Evolutionary conservation across 1,284 basidiomycete genomes (phyloP).

Genomic region (Ceratobasidium sp.): DNA sequence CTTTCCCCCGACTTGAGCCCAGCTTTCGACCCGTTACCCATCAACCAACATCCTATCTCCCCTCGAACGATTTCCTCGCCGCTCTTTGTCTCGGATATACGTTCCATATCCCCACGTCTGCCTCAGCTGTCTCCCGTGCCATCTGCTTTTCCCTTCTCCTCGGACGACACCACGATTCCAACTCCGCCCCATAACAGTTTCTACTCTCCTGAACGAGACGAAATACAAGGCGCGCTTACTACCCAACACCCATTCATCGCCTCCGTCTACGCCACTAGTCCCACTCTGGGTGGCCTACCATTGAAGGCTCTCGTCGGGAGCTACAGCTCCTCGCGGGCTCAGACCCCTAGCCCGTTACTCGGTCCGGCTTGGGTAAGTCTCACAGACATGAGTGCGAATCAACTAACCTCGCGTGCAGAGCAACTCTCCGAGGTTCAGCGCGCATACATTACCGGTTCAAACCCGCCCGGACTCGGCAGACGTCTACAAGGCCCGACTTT

Average conservation of each 20-base stretch:
- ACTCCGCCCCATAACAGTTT: constrained; percentile 11
- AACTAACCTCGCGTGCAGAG: not conserved
- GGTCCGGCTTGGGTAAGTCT: constrained; percentile 11
- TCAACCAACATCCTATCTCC: not conserved
- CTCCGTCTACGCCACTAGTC: constrained; percentile 20
- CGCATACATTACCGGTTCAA: not conserved
- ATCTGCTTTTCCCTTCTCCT: not conserved
- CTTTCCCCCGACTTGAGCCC: constrained; percentile 1
- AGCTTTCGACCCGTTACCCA: not conserved
- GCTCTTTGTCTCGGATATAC: constrained; percentile 12
- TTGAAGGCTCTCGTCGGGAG: constrained; percentile 2
- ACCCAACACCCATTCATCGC: constrained; percentile 12
- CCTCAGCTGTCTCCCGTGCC: not conserved
- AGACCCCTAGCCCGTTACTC: not conserved
- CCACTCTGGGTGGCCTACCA: constrained; percentile 1
- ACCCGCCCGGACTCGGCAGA: constrained; percentile 13
- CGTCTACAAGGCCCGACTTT: constrained; percentile 36
- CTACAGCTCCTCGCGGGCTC: constrained; percentile 3
- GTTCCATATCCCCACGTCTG: not conserved
- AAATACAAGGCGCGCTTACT: not conserved
- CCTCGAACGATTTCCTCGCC: not conserved
- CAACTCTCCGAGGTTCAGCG: not conserved
- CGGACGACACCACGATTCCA: constrained; percentile 19
- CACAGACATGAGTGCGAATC: not conserved
- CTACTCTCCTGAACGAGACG: not conserved